Conservation (phyloP, 2,329 filamentous ascomycete species). For the Cladosporium sp. region DNA sequence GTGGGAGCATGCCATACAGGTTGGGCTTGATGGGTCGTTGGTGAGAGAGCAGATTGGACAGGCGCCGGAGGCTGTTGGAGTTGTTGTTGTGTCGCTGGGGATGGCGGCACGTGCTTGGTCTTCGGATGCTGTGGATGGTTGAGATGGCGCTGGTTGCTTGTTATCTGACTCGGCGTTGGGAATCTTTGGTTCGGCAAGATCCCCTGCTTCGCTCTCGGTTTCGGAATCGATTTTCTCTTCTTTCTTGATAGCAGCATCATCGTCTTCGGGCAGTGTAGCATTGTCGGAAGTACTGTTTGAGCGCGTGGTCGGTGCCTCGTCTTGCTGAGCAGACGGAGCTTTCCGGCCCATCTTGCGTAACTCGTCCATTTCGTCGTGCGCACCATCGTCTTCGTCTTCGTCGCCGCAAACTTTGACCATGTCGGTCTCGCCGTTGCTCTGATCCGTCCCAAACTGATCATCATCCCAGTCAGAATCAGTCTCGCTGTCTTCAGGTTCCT, state of each 20-base stretch:
- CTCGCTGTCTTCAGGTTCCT: constrained; percentile 60
- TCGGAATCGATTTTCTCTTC: constrained; percentile 21
- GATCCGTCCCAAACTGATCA: constrained; percentile 60
- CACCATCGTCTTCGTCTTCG: constrained; percentile 52
- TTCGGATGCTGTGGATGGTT: neutral
- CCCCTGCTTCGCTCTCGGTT: constrained; percentile 26
- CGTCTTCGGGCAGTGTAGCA: neutral
- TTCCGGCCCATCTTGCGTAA: constrained; percentile 47
- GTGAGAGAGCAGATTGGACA: constrained; percentile 64
- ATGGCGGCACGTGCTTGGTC: neutral
- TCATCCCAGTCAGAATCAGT: constrained; percentile 40
- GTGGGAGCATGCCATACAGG: constrained; percentile 66
- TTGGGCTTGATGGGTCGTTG: constrained; percentile 53
- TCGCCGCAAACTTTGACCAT: constrained; percentile 74
- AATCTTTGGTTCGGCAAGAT: neutral
- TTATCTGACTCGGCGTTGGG: neutral
- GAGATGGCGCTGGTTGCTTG: neutral
- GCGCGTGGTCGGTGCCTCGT: neutral
- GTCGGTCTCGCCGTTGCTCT: constrained; percentile 55
- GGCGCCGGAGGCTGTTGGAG: neutral
- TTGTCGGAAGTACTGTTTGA: neutral
- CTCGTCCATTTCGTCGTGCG: constrained; percentile 64
- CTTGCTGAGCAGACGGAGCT: neutral
- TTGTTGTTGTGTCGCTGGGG: neutral
- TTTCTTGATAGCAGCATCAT: neutral